Percentiles rank a stretch among this genome's conserved stretches.
Conservation (phyloP, 2,329 filamentous ascomycete species). For the Penicillium sp. region DNA sequence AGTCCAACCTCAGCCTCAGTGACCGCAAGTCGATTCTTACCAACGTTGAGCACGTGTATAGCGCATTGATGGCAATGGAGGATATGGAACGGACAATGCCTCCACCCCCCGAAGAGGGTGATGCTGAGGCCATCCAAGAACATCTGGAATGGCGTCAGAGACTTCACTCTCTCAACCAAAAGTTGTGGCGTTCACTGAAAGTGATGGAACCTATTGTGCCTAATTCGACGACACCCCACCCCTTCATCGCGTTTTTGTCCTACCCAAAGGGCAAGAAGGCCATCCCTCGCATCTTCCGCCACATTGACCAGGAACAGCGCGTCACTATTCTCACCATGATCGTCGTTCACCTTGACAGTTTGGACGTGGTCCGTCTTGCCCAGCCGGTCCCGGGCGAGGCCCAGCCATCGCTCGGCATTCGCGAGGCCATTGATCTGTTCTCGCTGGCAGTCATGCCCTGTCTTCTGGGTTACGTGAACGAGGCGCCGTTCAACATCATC, state of each 20-base stretch:
- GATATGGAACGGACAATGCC: conserved; percentile 85
- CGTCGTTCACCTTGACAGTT: conserved; percentile 84
- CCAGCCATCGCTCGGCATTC: conserved; percentile 72
- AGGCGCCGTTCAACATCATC: conserved; percentile 87
- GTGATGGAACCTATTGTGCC: conserved; percentile 87
- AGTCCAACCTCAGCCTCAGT: conserved; percentile 58
- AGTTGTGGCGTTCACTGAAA: conserved; percentile 84
- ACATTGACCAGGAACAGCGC: conserved; percentile 88
- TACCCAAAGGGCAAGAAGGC: conserved; percentile 96
- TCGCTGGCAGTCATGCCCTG: conserved; percentile 84
- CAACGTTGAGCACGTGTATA: conserved; percentile 88
- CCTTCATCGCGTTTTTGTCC: conserved; percentile 93
- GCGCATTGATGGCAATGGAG: conserved; percentile 87
- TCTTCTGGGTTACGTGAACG: conserved; percentile 85
- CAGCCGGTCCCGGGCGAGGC: conserved; percentile 72
- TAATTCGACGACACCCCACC: conserved; percentile 71
- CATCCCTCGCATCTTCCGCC: conserved; percentile 90
- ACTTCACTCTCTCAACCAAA: conserved; percentile 70
- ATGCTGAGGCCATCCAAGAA: conserved; percentile 69
- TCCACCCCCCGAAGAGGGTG: conserved; percentile 64
- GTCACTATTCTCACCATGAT: conserved; percentile 94
- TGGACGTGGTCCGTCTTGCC: conserved; percentile 85
- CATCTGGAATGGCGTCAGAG: conserved; percentile 80
- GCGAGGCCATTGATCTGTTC: conserved; percentile 92
- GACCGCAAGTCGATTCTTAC: conserved; percentile 81